Evolutionary conservation across 2,329 filamentous ascomycete species (phyloP), one percentile per base, ranked within the genome.

Genomic region (Calycina herbarum): DNA sequence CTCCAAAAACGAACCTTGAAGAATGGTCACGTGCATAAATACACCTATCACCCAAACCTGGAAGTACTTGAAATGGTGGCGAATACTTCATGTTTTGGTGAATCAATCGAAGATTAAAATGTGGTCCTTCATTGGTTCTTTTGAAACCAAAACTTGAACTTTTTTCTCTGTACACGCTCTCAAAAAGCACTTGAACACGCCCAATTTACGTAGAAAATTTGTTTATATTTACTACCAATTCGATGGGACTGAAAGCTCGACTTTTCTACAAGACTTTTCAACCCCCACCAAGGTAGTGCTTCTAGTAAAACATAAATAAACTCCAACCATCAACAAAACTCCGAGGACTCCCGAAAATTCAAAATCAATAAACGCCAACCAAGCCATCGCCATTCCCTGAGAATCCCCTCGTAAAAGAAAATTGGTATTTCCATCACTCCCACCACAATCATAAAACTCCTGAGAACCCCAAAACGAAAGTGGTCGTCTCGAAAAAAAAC

Each of bases 371-470:
- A 51, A 20, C 45, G n/a, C 45, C 45, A 27, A 51, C n/a, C 42
- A 45, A 38, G 35, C 10, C 35, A 38, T 35, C 33, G 33, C 33
- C 33, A 35, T 35, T 35, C 13, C 35, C 35, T 7, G 2, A 38
- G 2, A 15, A 24, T 20, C 17, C 42, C 6, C 17, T 20, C 6
- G 6, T 48, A 5, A 48, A 48, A 48, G 42, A 3, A 51, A 51
- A 51, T n/a, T 24, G 45, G 45, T 51, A 51, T 51, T n/a, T 51
- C 45, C n/a, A 20, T 7, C 45, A 51, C 45, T 51, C 45, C 45
- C 45, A 51, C 45, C 45, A 51, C 17, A 8, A 24, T 10, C 45
- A 10, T 51, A 3, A 24, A 51, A 51, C 45, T 51, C 45, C 45
- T 24, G 5, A 17, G 24, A 51, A 8, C 45, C n/a, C 17, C 1